phyloP scores from a whole-genome alignment of 192 early-diverging fungal genomes.

The Mortierella alpina region DNA sequence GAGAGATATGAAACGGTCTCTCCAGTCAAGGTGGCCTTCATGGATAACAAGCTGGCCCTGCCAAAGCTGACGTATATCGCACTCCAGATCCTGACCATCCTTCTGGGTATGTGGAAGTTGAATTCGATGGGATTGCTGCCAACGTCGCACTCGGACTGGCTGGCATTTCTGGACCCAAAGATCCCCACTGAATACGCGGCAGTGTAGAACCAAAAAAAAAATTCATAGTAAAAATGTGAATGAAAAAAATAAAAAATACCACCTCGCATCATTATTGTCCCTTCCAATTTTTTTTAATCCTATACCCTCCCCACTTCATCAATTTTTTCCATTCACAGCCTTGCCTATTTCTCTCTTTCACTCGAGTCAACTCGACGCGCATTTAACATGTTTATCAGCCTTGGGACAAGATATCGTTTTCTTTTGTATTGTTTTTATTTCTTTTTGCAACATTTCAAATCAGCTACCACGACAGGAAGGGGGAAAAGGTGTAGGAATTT shows the following conservation, averaged over 20 bases:
- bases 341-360: no score
- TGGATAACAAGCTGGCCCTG: conserved; percentile 64
- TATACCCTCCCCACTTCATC: no score
- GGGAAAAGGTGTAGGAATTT: conserved; percentile 24
- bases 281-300: no score
- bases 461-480: not conserved
- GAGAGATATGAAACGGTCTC: conserved; percentile 76
- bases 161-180: conserved; percentile 89
- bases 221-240: no score
- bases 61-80: conserved; percentile 89
- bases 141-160: conserved; percentile 93
- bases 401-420: no score
- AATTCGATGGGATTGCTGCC: conserved; percentile 96
- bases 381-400: no score
- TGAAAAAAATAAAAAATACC: no score
- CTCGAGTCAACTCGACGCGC: no score
- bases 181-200: conserved; percentile 47
- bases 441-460: no score
- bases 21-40: conserved; percentile 57
- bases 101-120: conserved; percentile 92
- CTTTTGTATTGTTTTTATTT: no score
- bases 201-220: not conserved
- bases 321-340: no score
- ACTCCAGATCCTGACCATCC: conserved; percentile 82
- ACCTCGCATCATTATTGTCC: no score